These are phyloP conservation scores for Amanita fuliginea DNA, from an alignment of 768 basidiomycete genomes.

Conservation along the genomic window DNA sequence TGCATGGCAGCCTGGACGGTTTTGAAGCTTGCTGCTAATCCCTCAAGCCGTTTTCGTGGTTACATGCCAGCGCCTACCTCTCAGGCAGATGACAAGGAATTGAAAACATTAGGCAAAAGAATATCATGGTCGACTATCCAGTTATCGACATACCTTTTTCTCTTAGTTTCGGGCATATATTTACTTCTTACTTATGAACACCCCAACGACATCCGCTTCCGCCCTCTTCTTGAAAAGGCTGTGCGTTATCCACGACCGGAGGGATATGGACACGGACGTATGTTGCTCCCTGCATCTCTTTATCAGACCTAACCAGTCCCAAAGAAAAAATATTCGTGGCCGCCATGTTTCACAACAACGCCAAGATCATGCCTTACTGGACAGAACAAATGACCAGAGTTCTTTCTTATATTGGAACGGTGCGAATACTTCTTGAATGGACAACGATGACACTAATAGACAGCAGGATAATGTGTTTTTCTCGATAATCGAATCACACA, in stretches of 20 bases:
- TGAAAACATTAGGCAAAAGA: background rate
- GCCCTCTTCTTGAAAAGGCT: slow-evolving; percentile 12
- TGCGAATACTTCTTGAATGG: background rate
- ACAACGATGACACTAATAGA: background rate
- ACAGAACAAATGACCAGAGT: background rate
- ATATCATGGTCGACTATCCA: slow-evolving; percentile 4
- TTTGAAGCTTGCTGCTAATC: background rate
- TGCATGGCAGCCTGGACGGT: slow-evolving; percentile 3
- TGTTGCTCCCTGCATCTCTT: background rate
- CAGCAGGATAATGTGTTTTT: background rate
- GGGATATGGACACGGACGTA: slow-evolving; percentile 14
- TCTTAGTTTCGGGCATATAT: slow-evolving; percentile 1
- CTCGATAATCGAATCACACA: slow-evolving; percentile 1
- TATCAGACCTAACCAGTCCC: background rate
- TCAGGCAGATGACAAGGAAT: background rate
- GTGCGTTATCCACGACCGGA: slow-evolving; percentile 10
- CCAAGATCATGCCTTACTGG: slow-evolving; percentile 1
- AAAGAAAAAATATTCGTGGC: slow-evolving; percentile 1
- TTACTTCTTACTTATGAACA: slow-evolving; percentile 14
- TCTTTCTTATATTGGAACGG: slow-evolving; percentile 2
- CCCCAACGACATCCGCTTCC: slow-evolving; percentile 15
- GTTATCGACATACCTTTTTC: slow-evolving; percentile 1
- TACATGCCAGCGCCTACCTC: background rate
- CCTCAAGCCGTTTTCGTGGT: background rate
- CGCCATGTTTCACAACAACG: slow-evolving; percentile 2